phyloP scores from a whole-genome alignment of 2,329 filamentous ascomycete genomes.

The Talaromyces pinophilus region DNA sequence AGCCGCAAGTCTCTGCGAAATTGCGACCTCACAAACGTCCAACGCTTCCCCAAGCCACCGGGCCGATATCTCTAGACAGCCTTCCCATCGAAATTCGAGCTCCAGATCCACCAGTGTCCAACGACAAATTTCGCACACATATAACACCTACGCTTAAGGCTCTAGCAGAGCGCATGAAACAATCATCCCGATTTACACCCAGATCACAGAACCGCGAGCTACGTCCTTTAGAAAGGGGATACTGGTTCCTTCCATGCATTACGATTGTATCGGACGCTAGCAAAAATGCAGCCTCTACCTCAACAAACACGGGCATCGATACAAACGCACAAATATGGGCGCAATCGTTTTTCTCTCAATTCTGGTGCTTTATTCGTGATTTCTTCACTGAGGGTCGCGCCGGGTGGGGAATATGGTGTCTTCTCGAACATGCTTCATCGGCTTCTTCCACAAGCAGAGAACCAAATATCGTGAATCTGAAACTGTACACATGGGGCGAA shows the following conservation, averaged over 20 bases:
- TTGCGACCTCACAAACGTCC: not conserved
- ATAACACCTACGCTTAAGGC: slow-evolving; percentile 58
- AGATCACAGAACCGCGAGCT: slow-evolving; percentile 52
- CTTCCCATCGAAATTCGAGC: slow-evolving; percentile 52
- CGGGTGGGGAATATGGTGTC: slow-evolving; percentile 51
- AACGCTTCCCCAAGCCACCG: slow-evolving; percentile 16
- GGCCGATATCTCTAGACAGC: slow-evolving; percentile 20
- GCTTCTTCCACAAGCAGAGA: slow-evolving; percentile 26
- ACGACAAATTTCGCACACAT: slow-evolving; percentile 52
- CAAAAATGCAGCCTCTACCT: not conserved
- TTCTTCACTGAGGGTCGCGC: slow-evolving; percentile 45
- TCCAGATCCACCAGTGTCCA: slow-evolving; percentile 55
- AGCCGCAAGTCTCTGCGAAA: not conserved
- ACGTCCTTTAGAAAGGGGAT: slow-evolving; percentile 68
- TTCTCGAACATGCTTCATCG: slow-evolving; percentile 29
- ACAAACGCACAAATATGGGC: slow-evolving; percentile 36
- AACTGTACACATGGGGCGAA: slow-evolving; percentile 77
- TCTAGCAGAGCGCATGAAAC: slow-evolving; percentile 56
- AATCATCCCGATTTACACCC: slow-evolving; percentile 58
- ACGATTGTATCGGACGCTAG: slow-evolving; percentile 13
- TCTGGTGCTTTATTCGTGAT: slow-evolving; percentile 45
- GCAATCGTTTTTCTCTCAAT: slow-evolving; percentile 36
- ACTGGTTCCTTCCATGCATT: slow-evolving; percentile 65
- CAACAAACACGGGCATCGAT: not conserved
- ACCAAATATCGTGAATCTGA: slow-evolving; percentile 28